Evolutionary conservation across 805 yeast genomes (phyloP).

Genomic region (Maudiozyma turicensis): DNA sequence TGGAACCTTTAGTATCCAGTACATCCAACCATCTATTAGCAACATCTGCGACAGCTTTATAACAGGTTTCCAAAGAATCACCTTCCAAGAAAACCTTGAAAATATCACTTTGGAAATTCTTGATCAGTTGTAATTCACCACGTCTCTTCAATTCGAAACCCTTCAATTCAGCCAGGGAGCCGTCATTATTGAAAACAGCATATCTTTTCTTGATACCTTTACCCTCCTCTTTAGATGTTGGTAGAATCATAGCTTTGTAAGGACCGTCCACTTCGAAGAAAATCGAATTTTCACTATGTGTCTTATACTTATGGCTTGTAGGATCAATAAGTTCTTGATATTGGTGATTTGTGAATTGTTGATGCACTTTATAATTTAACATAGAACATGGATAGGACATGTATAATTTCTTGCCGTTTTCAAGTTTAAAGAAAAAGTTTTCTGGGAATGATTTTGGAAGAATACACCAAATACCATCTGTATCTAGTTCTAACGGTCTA

Average conservation of each 20-base stretch:
- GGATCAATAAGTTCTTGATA: slow-evolving; percentile 81
- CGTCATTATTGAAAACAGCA: slow-evolving; percentile 94
- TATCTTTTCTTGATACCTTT: slow-evolving; percentile 92
- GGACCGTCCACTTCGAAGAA: slow-evolving; percentile 99
- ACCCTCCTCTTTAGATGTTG: slow-evolving; percentile 96
- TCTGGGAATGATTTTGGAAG: slow-evolving; percentile 91
- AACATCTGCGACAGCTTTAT: slow-evolving; percentile 79
- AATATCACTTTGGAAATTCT: slow-evolving; percentile 90
- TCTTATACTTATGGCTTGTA: slow-evolving; percentile 54
- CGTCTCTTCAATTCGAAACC: slow-evolving; percentile 96
- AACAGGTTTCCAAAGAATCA: slow-evolving; percentile 64
- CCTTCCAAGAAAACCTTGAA: slow-evolving; percentile 90
- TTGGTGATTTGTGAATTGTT: slow-evolving; percentile 85
- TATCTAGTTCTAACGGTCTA: slow-evolving; percentile 89
- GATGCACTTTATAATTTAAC: slow-evolving; percentile 89
- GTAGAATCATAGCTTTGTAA: slow-evolving; percentile 91
- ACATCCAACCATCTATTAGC: slow-evolving; percentile 97
- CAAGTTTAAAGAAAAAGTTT: slow-evolving; percentile 57
- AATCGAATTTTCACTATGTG: slow-evolving; percentile 82
- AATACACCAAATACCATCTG: slow-evolving; percentile 99
- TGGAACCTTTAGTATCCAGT: slow-evolving; percentile 73
- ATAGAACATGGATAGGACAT: slow-evolving; percentile 93
- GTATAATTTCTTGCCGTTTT: slow-evolving; percentile 66
- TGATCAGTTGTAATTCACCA: slow-evolving; percentile 89
- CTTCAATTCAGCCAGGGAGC: slow-evolving; percentile 86